These are phyloP conservation scores for Flaveria robusta DNA, from an alignment of 129 eudicot species.

Conservation along the genomic window DNA sequence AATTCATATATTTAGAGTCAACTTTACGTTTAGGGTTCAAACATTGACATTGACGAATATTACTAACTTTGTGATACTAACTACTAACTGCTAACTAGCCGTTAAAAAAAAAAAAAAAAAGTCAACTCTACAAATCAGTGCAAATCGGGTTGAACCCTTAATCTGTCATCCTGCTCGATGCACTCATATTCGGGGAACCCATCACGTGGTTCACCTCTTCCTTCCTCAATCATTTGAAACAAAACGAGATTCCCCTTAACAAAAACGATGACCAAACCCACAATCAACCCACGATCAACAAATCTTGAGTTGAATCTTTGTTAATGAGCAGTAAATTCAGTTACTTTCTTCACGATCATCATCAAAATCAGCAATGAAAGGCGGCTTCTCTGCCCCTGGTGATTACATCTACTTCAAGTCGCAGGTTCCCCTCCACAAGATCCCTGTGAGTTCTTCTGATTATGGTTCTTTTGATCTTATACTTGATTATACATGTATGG, in stretches of 20 bases:
- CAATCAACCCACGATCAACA: conserved; percentile 19
- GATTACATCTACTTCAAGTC: conserved; percentile 99
- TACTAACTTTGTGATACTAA: too few relatives aligned
- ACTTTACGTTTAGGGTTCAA: too few relatives aligned
- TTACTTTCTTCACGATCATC: conserved; percentile 8
- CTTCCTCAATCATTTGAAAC: conserved; percentile 25
- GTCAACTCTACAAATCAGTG: not conserved
- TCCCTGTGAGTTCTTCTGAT: conserved; percentile 64
- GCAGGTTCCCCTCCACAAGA: conserved; percentile 98
- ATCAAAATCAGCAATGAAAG: conserved; percentile 59
- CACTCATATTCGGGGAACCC: conserved; percentile 24
- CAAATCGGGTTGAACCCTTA: not conserved
- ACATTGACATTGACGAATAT: too few relatives aligned
- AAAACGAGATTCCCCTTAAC: not conserved
- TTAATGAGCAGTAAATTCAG: conserved; percentile 21
- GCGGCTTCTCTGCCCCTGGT: conserved; percentile 84
- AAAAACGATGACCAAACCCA: not conserved
- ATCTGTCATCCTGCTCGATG: conserved; percentile 25
- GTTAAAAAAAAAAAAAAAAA: too few relatives aligned
- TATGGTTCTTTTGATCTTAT: not conserved
- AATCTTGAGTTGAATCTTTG: conserved; percentile 13
- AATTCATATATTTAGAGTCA: too few relatives aligned
- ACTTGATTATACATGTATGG: conserved; percentile 1
- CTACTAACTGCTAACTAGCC: too few relatives aligned
- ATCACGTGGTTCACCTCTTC: conserved; percentile 40